Evolutionary conservation across 306 rosid genomes (phyloP), one percentile per base, ranked within the genome.

Genomic region (Corylus heterophylla): DNA sequence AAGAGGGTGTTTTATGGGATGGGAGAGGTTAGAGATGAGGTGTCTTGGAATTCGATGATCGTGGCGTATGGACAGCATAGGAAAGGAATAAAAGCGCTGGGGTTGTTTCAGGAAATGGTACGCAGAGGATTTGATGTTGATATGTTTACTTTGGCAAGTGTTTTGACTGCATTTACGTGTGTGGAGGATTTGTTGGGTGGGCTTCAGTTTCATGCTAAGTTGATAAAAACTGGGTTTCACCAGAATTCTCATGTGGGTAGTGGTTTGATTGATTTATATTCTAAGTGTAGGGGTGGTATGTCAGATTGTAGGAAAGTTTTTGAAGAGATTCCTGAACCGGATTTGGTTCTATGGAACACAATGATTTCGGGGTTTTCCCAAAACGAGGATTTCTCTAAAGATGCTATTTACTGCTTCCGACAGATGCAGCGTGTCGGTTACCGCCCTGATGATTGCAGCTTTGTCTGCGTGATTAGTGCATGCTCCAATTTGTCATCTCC

Each of bases 281-380:
- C 95, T 5, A 93, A 89, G 88, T 93, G 95, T 76, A 83, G 89
- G 18, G 90, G 83, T 68, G 87, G 87, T 49, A 88, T 92, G 90
- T 79, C 86, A 54, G 89, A 84, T 42, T 87, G 97, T 76, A 52
- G 74, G 91, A 90, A 89, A 86, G 88, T 89, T 31, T 92, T 90
- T 81, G 85, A 86, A 73, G 98, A 94, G 84, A 89, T 90, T 64
- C 51, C 78, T 75, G 70, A 18, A 10, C 94, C 97, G 0, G 98
- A 93, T 91, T 86, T 89, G 83, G 92, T 93, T 80, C 88, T 91
- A 49, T 93, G 94, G 94, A 93, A 93, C 90, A 89, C 97, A 0
- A 91, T 91, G 91, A 85, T 93, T 85, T 91, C 98, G 18, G 98
- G 94, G 62, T 94, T 89, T 85, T 94, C 96, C 50, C 90, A 72